These are phyloP conservation scores for Oryza australiensis DNA, from an alignment of 176 grass and related monocot genomes.

Conservation along the genomic window DNA sequence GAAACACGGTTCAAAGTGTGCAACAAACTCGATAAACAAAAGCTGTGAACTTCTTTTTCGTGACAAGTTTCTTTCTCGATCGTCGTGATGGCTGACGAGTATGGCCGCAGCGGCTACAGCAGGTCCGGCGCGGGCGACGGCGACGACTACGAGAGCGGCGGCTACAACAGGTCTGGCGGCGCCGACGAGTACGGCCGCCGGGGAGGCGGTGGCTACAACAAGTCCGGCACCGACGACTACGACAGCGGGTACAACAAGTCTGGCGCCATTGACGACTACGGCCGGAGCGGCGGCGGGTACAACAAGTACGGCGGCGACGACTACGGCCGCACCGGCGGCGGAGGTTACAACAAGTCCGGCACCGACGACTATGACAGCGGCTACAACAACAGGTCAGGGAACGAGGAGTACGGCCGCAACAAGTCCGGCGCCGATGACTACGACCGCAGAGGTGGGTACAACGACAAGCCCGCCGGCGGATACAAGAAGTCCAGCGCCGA, in stretches of 20 bases:
- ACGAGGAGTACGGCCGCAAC: background rate
- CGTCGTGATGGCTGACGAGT: conserved; percentile 47
- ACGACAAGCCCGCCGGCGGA: background rate
- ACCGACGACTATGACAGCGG: background rate
- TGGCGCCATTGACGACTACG: conserved; percentile 14
- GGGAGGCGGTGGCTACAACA: background rate
- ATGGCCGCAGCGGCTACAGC: conserved; percentile 37
- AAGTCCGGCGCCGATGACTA: conserved; percentile 20
- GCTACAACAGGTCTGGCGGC: background rate
- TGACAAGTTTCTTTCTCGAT: background rate
- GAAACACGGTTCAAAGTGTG: background rate
- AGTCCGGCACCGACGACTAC: conserved; percentile 40
- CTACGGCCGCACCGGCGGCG: conserved; percentile 10
- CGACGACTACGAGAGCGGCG: conserved; percentile 11
- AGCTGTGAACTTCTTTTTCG: background rate
- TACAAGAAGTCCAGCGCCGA: background rate
- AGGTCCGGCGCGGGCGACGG: conserved; percentile 9
- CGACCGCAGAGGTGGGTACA: background rate
- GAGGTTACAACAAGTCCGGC: background rate
- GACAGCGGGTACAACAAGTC: conserved; percentile 35
- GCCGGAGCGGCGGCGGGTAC: no score
- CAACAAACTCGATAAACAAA: background rate
- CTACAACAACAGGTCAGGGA: background rate
- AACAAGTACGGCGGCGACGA: conserved; percentile 13
- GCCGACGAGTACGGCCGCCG: background rate